These are phyloP conservation scores for Mortierella sp. DNA, from an alignment of 371 early-diverging fungal genomes.

Conservation along the genomic window DNA sequence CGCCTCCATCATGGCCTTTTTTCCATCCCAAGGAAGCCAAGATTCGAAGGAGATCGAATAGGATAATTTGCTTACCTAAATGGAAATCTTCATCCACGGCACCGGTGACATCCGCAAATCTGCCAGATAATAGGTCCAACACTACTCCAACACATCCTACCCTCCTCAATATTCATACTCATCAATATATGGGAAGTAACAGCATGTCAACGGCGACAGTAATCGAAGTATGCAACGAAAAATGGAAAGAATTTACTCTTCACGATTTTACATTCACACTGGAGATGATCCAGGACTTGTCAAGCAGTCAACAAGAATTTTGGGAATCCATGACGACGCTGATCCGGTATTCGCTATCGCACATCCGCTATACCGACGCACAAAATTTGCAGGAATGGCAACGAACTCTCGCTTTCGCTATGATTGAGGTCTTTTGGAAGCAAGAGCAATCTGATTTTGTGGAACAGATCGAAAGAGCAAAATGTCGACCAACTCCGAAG, in stretches of 20 bases:
- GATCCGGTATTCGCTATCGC: conserved; percentile 10
- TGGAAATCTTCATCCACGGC: conserved; percentile 12
- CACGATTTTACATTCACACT: conserved; percentile 38
- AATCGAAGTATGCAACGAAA: conserved; percentile 10
- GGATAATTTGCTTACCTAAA: conserved; percentile 23
- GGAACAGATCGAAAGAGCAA: conserved; percentile 21
- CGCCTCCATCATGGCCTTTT: no score
- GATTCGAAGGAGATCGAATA: conserved; percentile 27
- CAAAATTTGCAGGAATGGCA: conserved; percentile 13
- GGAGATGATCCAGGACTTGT: conserved; percentile 29
- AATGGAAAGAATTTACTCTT: not conserved
- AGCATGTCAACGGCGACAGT: not conserved
- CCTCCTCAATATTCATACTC: conserved; percentile 20
- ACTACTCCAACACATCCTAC: conserved; percentile 18
- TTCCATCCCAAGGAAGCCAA: no score
- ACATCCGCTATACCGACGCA: not conserved
- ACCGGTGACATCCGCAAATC: not conserved
- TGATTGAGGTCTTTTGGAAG: conserved; percentile 25
- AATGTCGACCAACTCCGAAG: not conserved
- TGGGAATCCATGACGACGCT: conserved; percentile 39
- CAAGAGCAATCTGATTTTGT: conserved; percentile 18
- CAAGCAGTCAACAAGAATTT: conserved; percentile 40
- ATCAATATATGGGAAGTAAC: not conserved
- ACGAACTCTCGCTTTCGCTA: conserved; percentile 9
- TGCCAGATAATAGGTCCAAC: not conserved